Evolutionary conservation across 306 rosid genomes (phyloP).

Genomic region (Quercus dentata): DNA sequence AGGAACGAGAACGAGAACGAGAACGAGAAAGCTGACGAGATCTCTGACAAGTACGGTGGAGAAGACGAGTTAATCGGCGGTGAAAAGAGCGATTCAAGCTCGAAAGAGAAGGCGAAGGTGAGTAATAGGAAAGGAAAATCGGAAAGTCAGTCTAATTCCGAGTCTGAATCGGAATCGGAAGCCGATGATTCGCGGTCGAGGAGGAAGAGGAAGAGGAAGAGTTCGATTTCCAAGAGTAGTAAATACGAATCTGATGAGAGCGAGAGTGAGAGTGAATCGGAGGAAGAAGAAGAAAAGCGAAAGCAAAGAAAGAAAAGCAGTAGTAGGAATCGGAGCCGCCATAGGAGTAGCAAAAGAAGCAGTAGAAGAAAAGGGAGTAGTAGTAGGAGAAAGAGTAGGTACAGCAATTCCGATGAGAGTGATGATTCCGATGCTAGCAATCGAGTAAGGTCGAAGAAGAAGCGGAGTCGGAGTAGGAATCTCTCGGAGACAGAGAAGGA

Average conservation of each 20-base stretch:
- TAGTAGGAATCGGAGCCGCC: conserved; percentile 29
- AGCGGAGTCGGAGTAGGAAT: conserved; percentile 16
- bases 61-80: neutral
- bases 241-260: conserved; percentile 12
- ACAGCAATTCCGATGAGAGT: conserved; percentile 51
- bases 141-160: conserved; percentile 22
- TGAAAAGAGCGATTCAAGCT: conserved; percentile 19
- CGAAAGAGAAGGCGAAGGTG: conserved; percentile 26
- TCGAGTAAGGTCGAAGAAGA: conserved; percentile 27
- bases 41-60: conserved; percentile 29
- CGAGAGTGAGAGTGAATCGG: conserved; percentile 28
- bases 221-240: conserved; percentile 28
- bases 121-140: conserved; percentile 16
- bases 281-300: conserved; percentile 42
- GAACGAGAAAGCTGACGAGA: conserved; percentile 47
- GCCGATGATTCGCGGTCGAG: conserved; percentile 35
- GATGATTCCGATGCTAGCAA: conserved; percentile 40
- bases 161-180: conserved; percentile 33
- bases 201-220: conserved; percentile 25
- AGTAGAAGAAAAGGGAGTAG: conserved; percentile 34
- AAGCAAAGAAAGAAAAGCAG: conserved; percentile 40
- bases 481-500: neutral
- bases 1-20: conserved; percentile 45
- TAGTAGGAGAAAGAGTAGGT: conserved; percentile 29
- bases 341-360: conserved; percentile 12